Evolutionary conservation across 345 rosid species (phyloP).

Genomic region (Excoecaria cochinchinensis): DNA sequence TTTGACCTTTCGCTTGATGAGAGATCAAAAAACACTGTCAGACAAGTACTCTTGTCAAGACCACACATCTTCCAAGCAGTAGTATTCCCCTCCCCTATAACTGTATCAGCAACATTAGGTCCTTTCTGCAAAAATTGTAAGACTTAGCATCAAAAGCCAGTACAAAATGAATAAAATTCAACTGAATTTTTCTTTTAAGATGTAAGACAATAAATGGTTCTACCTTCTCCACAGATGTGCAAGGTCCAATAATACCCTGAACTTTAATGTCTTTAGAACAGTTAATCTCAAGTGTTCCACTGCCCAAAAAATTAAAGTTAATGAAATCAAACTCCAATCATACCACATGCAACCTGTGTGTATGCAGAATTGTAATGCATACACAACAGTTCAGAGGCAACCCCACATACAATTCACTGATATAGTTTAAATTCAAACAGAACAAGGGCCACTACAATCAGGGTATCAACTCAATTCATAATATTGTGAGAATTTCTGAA

Average conservation of each 20-base stretch:
- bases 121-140: conserved; percentile 79
- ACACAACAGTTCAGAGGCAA: background rate
- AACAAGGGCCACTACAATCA: background rate
- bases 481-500: background rate
- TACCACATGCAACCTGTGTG: background rate
- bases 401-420: background rate
- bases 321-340: conserved; percentile 5
- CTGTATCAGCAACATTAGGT: conserved; percentile 78
- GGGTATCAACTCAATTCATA: background rate
- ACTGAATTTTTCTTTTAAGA: conserved; percentile 11
- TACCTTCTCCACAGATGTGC: conserved; percentile 96
- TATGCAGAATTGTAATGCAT: background rate
- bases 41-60: conserved; percentile 90
- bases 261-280: conserved; percentile 95
- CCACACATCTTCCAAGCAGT: conserved; percentile 96
- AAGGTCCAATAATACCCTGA: conserved; percentile 91
- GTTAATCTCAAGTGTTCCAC: conserved; percentile 82
- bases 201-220: conserved; percentile 10
- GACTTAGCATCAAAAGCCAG: conserved; percentile 16
- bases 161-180: conserved; percentile 12
- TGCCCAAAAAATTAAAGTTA: conserved; percentile 30
- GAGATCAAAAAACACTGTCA: conserved; percentile 92
- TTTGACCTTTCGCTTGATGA: conserved; percentile 73
- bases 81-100: conserved; percentile 89
- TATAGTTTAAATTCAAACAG: no score